Evolutionary conservation across 129 eudicot genomes (phyloP).

Genomic region (Saposhnikovia divaricata): DNA sequence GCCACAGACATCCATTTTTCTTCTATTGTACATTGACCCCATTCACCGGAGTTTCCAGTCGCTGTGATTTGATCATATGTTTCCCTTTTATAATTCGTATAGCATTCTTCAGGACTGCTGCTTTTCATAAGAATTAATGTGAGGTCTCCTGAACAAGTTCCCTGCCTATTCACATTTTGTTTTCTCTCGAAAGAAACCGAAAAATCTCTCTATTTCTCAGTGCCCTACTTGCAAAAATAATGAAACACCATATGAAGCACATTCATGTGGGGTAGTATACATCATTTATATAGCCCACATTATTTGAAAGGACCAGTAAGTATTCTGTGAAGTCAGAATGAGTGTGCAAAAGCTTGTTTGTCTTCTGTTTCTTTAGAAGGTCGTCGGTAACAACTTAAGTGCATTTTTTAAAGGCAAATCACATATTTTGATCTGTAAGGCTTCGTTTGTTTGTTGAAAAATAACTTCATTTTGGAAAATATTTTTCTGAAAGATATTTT

Average conservation of each 20-base stretch:
- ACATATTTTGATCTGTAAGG: no score
- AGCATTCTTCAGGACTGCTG: not conserved
- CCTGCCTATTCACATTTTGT: not conserved
- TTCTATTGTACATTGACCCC: no score
- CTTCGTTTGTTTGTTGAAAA: no score
- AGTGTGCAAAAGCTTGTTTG: not conserved
- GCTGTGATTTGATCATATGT: no score
- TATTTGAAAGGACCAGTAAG: constrained; percentile 4
- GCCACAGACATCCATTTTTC: no score
- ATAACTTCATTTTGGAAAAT: no score
- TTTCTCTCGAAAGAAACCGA: not conserved
- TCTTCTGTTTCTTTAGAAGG: not conserved
- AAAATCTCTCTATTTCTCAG: not conserved
- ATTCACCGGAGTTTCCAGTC: no score
- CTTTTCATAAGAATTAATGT: not conserved
- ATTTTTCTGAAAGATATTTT: no score
- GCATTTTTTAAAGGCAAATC: no score
- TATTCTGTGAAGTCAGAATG: not conserved
- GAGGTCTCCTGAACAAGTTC: not conserved
- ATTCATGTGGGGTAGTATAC: not conserved
- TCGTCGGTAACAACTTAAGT: not conserved
- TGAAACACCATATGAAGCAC: not conserved
- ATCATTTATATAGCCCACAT: not conserved
- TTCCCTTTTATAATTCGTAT: no score
- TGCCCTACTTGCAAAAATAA: not conserved